Evolutionary conservation across 169 alveolate species (phyloP).

Genomic region (Plasmodium falciparum): DNA sequence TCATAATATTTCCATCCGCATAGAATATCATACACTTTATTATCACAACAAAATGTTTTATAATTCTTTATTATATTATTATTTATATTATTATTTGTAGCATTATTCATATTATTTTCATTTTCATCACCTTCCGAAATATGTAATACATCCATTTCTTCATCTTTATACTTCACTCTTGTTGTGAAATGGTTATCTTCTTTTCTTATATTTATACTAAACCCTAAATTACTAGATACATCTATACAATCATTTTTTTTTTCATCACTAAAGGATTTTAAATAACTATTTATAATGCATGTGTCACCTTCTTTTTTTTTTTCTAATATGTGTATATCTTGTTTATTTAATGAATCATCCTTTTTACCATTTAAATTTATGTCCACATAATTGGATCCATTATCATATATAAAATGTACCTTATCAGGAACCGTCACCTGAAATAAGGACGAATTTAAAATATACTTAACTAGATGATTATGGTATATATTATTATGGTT

Average conservation of each 20-base stretch:
- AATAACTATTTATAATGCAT: too few relatives aligned
- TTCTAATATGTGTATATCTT: too few relatives aligned
- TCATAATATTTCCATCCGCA: constrained; percentile 36
- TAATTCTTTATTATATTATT: neutral
- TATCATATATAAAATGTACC: neutral
- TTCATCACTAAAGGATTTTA: too few relatives aligned
- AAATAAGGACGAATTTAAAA: constrained; percentile 69
- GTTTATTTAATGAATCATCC: too few relatives aligned
- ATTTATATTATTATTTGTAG: neutral
- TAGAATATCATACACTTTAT: neutral
- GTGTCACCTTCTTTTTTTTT: too few relatives aligned
- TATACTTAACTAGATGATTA: constrained; percentile 14
- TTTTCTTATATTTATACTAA: too few relatives aligned
- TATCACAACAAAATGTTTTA: neutral
- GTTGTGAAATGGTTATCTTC: neutral
- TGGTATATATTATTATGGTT: neutral
- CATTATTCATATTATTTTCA: too few relatives aligned
- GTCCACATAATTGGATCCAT: too few relatives aligned
- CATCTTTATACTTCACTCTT: neutral
- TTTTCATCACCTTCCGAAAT: too few relatives aligned
- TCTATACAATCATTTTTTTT: too few relatives aligned
- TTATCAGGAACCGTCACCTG: constrained; percentile 14
- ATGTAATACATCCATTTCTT: neutral
- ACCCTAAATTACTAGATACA: too few relatives aligned
- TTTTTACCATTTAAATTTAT: too few relatives aligned